These are phyloP conservation scores for Gossypium sturtianum DNA, from an alignment of 345 rosid species.

Conservation along the genomic window DNA sequence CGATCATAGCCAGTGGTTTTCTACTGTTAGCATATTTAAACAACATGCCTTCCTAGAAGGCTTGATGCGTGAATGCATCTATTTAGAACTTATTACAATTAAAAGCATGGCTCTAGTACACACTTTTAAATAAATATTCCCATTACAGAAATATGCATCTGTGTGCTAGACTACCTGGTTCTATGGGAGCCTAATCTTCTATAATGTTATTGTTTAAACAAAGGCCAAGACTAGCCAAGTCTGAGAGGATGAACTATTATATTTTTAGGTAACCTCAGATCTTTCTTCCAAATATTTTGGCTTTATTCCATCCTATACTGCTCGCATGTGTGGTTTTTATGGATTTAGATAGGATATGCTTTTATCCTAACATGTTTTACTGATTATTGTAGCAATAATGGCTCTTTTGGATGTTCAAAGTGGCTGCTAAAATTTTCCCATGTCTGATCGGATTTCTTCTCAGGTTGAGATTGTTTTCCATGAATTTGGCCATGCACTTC, in stretches of 20 bases:
- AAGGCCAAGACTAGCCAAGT: background rate
- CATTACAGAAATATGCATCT: background rate
- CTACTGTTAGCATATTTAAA: background rate
- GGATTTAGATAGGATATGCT: background rate
- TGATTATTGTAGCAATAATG: background rate
- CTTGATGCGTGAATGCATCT: background rate
- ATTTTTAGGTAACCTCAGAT: background rate
- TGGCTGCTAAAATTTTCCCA: background rate
- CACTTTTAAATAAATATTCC: background rate
- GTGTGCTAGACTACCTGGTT: background rate
- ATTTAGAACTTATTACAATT: background rate
- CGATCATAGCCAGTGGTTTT: background rate
- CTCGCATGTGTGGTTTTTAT: background rate
- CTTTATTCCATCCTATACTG: background rate
- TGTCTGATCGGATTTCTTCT: background rate
- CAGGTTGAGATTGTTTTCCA: constrained; percentile 96
- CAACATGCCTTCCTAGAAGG: background rate
- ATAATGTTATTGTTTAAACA: constrained; percentile 2
- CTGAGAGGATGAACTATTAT: background rate
- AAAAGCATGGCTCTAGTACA: background rate
- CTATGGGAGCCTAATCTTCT: background rate
- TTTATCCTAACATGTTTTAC: background rate
- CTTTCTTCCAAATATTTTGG: background rate
- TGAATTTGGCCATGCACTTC: constrained; percentile 97
- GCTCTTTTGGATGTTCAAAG: background rate